Evolutionary conservation across 345 rosid species (phyloP).

Genomic region (Linum tenue): DNA sequence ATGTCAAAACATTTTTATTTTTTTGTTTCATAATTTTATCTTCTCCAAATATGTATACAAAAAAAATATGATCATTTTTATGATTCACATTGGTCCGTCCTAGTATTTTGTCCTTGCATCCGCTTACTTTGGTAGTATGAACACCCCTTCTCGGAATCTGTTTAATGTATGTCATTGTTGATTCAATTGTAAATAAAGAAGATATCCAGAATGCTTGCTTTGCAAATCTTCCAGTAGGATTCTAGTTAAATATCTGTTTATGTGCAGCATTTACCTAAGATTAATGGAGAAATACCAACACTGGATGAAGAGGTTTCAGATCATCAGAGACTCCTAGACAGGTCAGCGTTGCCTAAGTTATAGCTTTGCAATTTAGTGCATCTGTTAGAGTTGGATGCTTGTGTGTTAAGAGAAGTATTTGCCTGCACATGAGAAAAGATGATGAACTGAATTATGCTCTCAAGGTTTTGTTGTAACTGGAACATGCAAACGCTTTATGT

Average conservation of each 20-base stretch:
- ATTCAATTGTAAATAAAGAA: too few relatives aligned
- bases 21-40: too few relatives aligned
- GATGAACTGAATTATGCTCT: neutral
- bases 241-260: neutral
- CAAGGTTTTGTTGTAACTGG: neutral
- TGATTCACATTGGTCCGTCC: neutral
- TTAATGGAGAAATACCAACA: constrained; percentile 51
- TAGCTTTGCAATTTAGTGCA: neutral
- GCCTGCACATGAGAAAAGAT: neutral
- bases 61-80: neutral
- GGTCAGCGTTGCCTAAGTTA: constrained; percentile 20
- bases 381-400: neutral
- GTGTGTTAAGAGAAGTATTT: neutral
- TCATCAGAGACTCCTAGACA: constrained; percentile 60
- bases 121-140: neutral
- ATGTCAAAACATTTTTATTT: too few relatives aligned
- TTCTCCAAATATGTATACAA: too few relatives aligned
- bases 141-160: neutral
- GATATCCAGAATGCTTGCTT: neutral
- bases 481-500: too few relatives aligned
- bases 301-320: constrained; percentile 51
- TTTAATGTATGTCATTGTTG: too few relatives aligned
- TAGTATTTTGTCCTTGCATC: neutral
- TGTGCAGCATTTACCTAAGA: constrained; percentile 56
- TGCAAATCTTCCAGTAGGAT: neutral